Evolutionary conservation across 805 yeast genomes (phyloP).

Genomic region (Komagataella phaffii): DNA sequence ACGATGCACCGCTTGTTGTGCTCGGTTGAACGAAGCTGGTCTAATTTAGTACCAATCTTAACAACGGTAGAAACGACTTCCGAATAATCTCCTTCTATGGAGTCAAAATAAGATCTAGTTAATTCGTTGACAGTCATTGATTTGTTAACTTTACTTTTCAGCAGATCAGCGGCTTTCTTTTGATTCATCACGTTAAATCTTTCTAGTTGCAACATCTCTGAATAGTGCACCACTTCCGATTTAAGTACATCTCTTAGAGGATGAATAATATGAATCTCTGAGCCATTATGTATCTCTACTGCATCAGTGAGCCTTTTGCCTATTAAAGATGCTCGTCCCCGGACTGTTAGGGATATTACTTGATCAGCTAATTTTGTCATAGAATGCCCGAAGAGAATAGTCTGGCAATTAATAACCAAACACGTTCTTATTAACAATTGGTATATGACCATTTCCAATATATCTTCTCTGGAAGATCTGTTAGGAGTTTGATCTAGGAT

Average conservation of each 20-base stretch:
- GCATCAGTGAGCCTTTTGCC: constrained; percentile 37
- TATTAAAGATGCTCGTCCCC: constrained; percentile 72
- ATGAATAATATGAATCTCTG: constrained; percentile 33
- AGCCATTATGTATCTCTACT: constrained; percentile 15
- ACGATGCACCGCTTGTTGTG: constrained; percentile 29
- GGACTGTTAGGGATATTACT: constrained; percentile 66
- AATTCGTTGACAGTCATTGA: constrained; percentile 76
- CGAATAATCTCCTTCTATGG: constrained; percentile 68
- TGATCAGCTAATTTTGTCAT: constrained; percentile 78
- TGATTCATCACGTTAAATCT: not conserved
- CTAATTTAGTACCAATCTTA: constrained; percentile 71
- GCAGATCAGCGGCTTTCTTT: constrained; percentile 5
- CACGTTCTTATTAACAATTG: constrained; percentile 37
- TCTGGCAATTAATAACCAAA: constrained; percentile 25
- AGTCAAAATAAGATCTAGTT: constrained; percentile 55
- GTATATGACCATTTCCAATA: constrained; percentile 30
- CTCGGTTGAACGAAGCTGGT: constrained; percentile 22
- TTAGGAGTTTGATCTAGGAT: constrained; percentile 27
- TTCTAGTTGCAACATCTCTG: constrained; percentile 24
- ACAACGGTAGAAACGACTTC: constrained; percentile 89
- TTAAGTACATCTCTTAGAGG: constrained; percentile 69
- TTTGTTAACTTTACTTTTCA: constrained; percentile 33
- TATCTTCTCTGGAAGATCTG: constrained; percentile 56
- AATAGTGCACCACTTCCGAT: constrained; percentile 52
- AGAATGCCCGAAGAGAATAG: constrained; percentile 61